These are phyloP conservation scores for Pisolithus albus DNA, from an alignment of 768 basidiomycete genomes.

Conservation along the genomic window DNA sequence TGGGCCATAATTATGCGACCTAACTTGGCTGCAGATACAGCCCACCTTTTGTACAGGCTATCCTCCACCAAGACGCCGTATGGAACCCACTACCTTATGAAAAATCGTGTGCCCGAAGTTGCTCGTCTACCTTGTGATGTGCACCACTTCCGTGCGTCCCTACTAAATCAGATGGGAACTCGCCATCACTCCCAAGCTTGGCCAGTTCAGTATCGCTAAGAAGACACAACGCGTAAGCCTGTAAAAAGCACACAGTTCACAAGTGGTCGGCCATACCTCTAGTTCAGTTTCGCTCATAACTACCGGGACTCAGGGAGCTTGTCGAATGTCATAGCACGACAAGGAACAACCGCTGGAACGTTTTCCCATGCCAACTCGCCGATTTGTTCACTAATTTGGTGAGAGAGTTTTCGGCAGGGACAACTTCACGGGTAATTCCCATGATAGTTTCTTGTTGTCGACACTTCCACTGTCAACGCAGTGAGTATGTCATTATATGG, in stretches of 20 bases:
- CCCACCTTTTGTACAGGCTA: too few relatives aligned
- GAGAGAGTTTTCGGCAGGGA: not conserved
- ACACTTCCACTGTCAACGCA: constrained; percentile 9
- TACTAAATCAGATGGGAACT: constrained; percentile 26
- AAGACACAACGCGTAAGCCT: constrained; percentile 32
- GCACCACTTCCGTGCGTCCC: not conserved
- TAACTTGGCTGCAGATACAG: too few relatives aligned
- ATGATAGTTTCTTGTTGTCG: not conserved
- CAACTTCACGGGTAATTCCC: too few relatives aligned
- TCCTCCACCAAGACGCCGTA: too few relatives aligned
- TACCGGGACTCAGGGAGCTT: not conserved
- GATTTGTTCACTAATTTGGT: not conserved
- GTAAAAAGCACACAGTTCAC: not conserved
- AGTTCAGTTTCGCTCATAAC: constrained; percentile 13
- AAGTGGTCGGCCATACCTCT: constrained; percentile 13
- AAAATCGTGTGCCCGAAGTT: too few relatives aligned
- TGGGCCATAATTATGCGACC: too few relatives aligned
- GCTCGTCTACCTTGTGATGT: too few relatives aligned
- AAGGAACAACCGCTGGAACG: not conserved
- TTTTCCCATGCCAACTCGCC: not conserved
- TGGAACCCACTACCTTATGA: too few relatives aligned
- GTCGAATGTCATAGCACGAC: not conserved
- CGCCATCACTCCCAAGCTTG: constrained; percentile 22
- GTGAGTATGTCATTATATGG: constrained; percentile 30
- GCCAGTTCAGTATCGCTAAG: constrained; percentile 30